Base-by-base conservation (phyloP, 2,329 filamentous ascomycete genomes). In the Conoideocrella luteorostrata region DNA sequence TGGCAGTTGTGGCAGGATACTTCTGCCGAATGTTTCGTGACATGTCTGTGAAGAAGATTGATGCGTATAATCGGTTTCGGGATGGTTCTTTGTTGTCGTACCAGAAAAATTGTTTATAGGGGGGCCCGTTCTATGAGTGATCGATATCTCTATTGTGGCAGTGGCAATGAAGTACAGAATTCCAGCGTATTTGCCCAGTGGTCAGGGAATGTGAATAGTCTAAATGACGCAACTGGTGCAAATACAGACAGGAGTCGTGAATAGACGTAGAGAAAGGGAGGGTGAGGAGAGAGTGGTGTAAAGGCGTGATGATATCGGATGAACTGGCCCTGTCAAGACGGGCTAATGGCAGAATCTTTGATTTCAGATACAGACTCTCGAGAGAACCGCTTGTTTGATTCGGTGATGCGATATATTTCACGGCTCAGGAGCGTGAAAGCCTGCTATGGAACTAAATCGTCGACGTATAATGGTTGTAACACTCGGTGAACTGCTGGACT, bases 401-500 rank as follows among this genome's bases (percentile, higher is more conserved):
- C 41, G 32, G 21, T 26, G 29, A 26, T 15, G 22, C 36, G 21
- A 41, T n/a, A 17, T 23, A 12, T n/a, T 41, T 15, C 24, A 47
- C 45, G 33, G 61, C 59, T 56, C 58, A 59, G 57, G 63, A 73
- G 66, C 67, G 66, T 65, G 64, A 69, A 69, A 72, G 70, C 36
- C 46, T 48, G 68, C 76, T 77, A 68, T 71, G 66, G 62, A 63
- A 82, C 80, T 82, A 83, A 40, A 77, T 50, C 75, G 80, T 85
- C 80, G 76, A 81, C 36, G 53, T 46, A 41, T 33, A 47, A 47
- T 53, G 50, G 50, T 58, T 63, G 65, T 77, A 73, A 70, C 77
- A 73, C 75, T 88, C 84, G 80, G 72, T 82, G 83, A 84, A 83
- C 86, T 88, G 84, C 80, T 81, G 84, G 84, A 88, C 86, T 89